Conservation (phyloP, 306 rosid genomes). For the Prinsepia uniflora region DNA sequence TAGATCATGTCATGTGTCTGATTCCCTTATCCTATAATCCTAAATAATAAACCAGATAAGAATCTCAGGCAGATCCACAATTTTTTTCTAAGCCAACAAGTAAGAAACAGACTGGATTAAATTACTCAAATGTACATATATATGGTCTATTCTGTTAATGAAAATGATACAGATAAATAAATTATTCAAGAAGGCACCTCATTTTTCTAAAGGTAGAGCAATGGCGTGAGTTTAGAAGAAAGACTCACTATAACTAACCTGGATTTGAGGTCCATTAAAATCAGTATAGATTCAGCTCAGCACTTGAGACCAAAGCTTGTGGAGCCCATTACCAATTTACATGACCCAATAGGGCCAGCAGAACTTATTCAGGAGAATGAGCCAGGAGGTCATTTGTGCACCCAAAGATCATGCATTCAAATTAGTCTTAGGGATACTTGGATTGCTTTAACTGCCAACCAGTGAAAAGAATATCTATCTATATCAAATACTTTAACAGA, state of each 20-base stretch:
- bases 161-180: neutral
- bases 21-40: neutral
- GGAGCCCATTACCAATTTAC: conserved; percentile 3
- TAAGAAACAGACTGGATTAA: neutral
- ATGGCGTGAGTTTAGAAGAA: neutral
- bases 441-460: conserved; percentile 22
- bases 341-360: neutral
- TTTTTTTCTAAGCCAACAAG: neutral
- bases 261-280: conserved; percentile 6
- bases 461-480: conserved; percentile 53
- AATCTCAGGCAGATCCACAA: neutral
- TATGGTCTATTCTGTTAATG: neutral
- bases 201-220: neutral
- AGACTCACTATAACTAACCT: neutral
- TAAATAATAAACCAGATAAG: neutral
- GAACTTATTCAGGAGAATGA: neutral
- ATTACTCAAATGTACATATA: neutral
- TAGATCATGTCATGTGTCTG: too few relatives aligned
- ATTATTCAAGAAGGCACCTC: neutral
- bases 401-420: conserved; percentile 1
- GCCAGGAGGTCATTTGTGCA: neutral
- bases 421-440: neutral
- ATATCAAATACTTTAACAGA: conserved; percentile 40
- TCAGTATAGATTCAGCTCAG: neutral
- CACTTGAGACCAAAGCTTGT: neutral